A percentile compares a stretch with the other conserved stretches of the same genome.
These are phyloP conservation scores for Rutidosis leptorrhynchoides DNA, from an alignment of 129 eudicot species.

Conservation along the genomic window DNA sequence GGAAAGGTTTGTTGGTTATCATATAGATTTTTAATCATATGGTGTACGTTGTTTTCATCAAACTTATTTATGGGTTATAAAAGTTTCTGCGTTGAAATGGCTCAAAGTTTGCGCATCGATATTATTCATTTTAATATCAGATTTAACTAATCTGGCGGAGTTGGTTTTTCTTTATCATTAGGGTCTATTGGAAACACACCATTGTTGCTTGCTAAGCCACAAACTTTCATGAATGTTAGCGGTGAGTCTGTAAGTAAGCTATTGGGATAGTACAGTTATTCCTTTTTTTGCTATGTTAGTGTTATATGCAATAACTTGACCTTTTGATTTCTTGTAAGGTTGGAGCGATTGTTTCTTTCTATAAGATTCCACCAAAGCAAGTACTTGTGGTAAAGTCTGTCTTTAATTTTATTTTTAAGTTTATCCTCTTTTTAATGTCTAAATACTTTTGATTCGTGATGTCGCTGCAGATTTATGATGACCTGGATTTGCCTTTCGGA, in stretches of 20 bases:
- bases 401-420: constrained; percentile 7
- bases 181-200: constrained; percentile 90
- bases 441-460: constrained; percentile 6
- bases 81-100: background rate
- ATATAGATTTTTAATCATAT: background rate
- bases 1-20: constrained; percentile 55
- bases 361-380: constrained; percentile 85
- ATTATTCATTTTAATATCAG: background rate
- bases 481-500: constrained; percentile 89
- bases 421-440: too few species aligned
- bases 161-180: constrained; percentile 29
- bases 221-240: constrained; percentile 91
- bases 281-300: background rate
- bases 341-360: constrained; percentile 80
- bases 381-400: constrained; percentile 71
- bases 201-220: constrained; percentile 93
- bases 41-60: background rate
- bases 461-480: constrained; percentile 70
- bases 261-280: background rate
- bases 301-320: constrained; percentile 11
- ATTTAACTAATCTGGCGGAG: background rate
- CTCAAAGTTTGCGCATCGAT: too few species aligned
- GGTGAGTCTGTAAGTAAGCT: constrained; percentile 99
- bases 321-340: constrained; percentile 47
- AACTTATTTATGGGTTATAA: background rate